These are phyloP conservation scores for Podaxis sp. DNA, from an alignment of 768 basidiomycete species.

Conservation along the genomic window DNA sequence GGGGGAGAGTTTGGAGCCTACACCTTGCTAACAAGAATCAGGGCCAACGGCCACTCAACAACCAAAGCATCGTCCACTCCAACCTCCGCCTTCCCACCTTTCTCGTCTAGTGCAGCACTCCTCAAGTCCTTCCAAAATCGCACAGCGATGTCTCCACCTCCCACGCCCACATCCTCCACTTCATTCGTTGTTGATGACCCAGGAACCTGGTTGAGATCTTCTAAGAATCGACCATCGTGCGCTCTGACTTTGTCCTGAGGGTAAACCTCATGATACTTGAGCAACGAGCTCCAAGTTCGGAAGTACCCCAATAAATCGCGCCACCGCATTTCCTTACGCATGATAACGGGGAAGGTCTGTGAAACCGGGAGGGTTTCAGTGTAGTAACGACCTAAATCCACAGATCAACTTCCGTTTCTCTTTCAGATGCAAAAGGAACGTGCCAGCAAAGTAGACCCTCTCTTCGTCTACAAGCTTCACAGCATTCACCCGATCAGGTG, in stretches of 20 bases:
- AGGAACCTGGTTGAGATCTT: slow-evolving; percentile 21
- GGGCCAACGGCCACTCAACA: slow-evolving; percentile 53
- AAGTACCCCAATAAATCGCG: slow-evolving; percentile 66
- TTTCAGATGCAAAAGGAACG: neutral
- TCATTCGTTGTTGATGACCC: too few species aligned
- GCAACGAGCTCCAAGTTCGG: slow-evolving; percentile 68
- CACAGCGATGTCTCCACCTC: slow-evolving; percentile 63
- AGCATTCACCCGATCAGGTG: slow-evolving; percentile 34
- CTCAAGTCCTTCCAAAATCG: slow-evolving; percentile 61
- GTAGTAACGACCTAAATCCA: slow-evolving; percentile 6
- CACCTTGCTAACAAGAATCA: slow-evolving; percentile 35
- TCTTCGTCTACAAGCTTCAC: slow-evolving; percentile 32
- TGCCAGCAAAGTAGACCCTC: slow-evolving; percentile 63
- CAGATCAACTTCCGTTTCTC: neutral
- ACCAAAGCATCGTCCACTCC: slow-evolving; percentile 38
- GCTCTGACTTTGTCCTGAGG: slow-evolving; percentile 50
- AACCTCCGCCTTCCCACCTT: slow-evolving; percentile 25
- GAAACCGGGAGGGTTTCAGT: slow-evolving; percentile 1
- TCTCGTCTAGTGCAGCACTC: slow-evolving; percentile 30
- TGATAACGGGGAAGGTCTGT: slow-evolving; percentile 40
- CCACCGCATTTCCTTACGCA: slow-evolving; percentile 65
- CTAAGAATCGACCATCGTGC: slow-evolving; percentile 35
- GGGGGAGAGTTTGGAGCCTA: slow-evolving; percentile 6
- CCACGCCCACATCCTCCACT: slow-evolving; percentile 23
- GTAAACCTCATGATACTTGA: slow-evolving; percentile 62